These are phyloP conservation scores for Macrophomina pseudophaseolina DNA, from an alignment of 2,329 filamentous ascomycete genomes.

Conservation along the genomic window DNA sequence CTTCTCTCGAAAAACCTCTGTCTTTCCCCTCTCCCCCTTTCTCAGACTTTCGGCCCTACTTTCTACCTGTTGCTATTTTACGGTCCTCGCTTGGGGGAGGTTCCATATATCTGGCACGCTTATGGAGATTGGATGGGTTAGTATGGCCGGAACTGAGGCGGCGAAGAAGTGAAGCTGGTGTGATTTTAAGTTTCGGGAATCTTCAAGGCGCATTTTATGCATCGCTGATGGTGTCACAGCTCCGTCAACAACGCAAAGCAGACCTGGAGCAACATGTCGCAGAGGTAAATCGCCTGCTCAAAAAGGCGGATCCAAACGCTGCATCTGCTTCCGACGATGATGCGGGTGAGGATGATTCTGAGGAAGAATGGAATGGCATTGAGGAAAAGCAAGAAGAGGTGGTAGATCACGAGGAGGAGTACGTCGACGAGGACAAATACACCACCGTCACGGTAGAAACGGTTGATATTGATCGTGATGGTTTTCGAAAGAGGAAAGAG, in stretches of 20 bases:
- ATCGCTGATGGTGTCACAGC: constrained; percentile 53
- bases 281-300: constrained; percentile 73
- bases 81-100: background rate
- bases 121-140: background rate
- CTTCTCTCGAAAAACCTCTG: too few species aligned
- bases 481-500: constrained; percentile 63
- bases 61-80: background rate
- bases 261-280: constrained; percentile 83
- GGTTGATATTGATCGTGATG: constrained; percentile 78
- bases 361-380: constrained; percentile 64
- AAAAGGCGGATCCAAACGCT: constrained; percentile 58
- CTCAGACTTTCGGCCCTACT: background rate
- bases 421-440: constrained; percentile 93
- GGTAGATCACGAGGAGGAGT: constrained; percentile 86
- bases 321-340: constrained; percentile 37
- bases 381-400: constrained; percentile 60
- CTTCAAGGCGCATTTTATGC: too few species aligned
- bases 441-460: constrained; percentile 94
- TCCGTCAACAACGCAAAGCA: constrained; percentile 80
- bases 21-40: too few species aligned
- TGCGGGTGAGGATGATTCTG: constrained; percentile 43
- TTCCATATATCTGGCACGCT: background rate
- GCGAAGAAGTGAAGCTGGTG: too few species aligned
- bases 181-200: too few species aligned
- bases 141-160: too few species aligned